Percentiles rank a stretch among this genome's conserved stretches.
These are phyloP conservation scores for Psilocybe tampanensis DNA, from an alignment of 768 basidiomycete species.

Conservation along the genomic window DNA sequence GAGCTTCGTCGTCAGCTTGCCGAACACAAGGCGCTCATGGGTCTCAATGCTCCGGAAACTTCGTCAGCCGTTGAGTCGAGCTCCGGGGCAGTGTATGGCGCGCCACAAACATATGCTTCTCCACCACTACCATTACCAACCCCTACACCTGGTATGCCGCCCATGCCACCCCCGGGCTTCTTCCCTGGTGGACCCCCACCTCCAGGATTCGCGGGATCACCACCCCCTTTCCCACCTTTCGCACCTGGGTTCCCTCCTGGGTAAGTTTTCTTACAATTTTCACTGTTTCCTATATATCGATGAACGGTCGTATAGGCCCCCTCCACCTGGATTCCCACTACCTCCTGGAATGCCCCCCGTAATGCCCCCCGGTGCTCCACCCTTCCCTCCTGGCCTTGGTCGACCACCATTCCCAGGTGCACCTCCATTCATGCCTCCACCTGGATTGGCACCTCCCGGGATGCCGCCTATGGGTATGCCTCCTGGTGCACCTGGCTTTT, in stretches of 20 bases:
- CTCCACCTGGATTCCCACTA: conserved; percentile 22
- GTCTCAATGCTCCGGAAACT: conserved; percentile 31
- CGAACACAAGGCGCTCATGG: conserved; percentile 93
- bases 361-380: conserved; percentile 28
- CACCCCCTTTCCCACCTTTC: conserved; percentile 39
- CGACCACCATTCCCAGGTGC: conserved; percentile 13
- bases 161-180: conserved; percentile 42
- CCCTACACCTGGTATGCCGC: conserved; percentile 30
- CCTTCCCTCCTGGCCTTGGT: conserved; percentile 13
- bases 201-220: not conserved
- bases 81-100: conserved; percentile 62
- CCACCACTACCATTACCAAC: conserved; percentile 43
- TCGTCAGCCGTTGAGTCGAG: conserved; percentile 37
- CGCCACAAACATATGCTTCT: conserved; percentile 69
- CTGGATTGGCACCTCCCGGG: conserved; percentile 7
- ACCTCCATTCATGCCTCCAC: conserved; percentile 13
- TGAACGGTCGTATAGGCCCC: conserved; percentile 16
- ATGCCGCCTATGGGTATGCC: not conserved
- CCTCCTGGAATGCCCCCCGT: conserved; percentile 33
- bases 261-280: conserved; percentile 43
- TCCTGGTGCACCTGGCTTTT: conserved; percentile 10
- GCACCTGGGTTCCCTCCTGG: conserved; percentile 58
- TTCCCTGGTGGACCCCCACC: conserved; percentile 44
- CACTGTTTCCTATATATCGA: conserved; percentile 9
- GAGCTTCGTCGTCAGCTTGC: conserved; percentile 85